Conservation (phyloP, 140 eudicot species). For the Artemisia princeps region DNA sequence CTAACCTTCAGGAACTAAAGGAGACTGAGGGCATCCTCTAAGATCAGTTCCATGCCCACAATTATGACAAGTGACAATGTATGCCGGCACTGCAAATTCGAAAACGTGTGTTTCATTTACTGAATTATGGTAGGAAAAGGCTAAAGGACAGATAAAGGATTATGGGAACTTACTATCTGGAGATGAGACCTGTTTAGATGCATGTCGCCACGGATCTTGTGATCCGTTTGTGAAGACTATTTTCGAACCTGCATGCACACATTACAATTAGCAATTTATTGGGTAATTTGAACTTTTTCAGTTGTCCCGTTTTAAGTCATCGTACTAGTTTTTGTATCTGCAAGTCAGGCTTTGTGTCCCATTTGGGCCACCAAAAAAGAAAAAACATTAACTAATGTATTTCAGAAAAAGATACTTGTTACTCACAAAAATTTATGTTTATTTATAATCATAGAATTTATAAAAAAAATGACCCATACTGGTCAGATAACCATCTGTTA, state of each 20-base stretch:
- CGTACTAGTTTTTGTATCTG: too few relatives aligned
- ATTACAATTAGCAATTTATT: neutral
- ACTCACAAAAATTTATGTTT: too few relatives aligned
- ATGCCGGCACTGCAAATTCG: slow-evolving; percentile 65
- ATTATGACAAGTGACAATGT: slow-evolving; percentile 61
- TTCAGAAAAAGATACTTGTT: too few relatives aligned
- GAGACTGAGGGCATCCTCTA: slow-evolving; percentile 96
- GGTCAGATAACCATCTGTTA: too few relatives aligned
- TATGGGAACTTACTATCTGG: slow-evolving; percentile 49
- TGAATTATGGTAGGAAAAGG: slow-evolving; percentile 8
- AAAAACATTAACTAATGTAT: too few relatives aligned
- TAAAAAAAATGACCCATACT: too few relatives aligned
- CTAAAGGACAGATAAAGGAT: slow-evolving; percentile 6
- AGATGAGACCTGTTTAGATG: slow-evolving; percentile 85
- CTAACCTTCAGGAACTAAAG: slow-evolving; percentile 72
- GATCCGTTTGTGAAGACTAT: slow-evolving; percentile 91
- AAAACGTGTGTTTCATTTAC: neutral
- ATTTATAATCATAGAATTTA: too few relatives aligned
- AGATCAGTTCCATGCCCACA: slow-evolving; percentile 92
- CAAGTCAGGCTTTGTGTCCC: too few relatives aligned
- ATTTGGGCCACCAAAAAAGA: too few relatives aligned
- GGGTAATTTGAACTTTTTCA: too few relatives aligned
- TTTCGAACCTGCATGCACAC: slow-evolving; percentile 55
- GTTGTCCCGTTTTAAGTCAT: too few relatives aligned
- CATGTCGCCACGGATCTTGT: slow-evolving; percentile 99